Evolutionary conservation across 2,329 filamentous ascomycete genomes (phyloP), one percentile per base, ranked within the genome.

Genomic region (Hymenoscyphus linearis): DNA sequence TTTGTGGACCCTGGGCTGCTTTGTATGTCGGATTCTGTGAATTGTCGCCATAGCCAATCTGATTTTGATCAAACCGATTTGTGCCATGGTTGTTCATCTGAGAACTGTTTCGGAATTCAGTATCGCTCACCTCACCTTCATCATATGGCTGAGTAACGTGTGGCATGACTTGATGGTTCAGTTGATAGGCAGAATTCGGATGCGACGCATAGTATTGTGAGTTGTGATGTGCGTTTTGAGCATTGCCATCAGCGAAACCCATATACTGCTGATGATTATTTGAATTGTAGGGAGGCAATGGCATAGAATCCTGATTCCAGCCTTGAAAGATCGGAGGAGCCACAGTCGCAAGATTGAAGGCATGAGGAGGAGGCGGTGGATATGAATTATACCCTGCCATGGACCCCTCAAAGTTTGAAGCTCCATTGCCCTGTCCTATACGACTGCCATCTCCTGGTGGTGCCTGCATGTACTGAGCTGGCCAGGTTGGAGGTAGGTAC

Each of bases 71-170:
- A 85, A 66, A 68, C 16, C 67, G 64, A 53, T 55, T 57, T 27
- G 60, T 44, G 10, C 62, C 62, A 64, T 50, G 44, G 13, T 50
- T 50, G 25, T 64, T 64, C 5, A 61, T 47, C 27, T 62, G 50
- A 37, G 57, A 52, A 2, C 81, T 68, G 67, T 85, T 81, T 56
- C 85, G 82, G 55, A 82, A 79, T 67, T 88, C 85, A 18, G 80
- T 83, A 68, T 93, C 90, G 65, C 85, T 89, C 34, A 95, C 73
- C 72, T 96, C 91, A 16, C 89, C 90, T 69, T 96, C 90, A 69
- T 95, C 90, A 27, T 74, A 69, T 36, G 67, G 64, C 55, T 61
- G 66, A 36, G 57, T 9, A 35, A 58, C 59, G 36, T 62, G 65
- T 40, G 62, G 25, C 44, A 50, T 50, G 4, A 22, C 12, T 4